Evolutionary conservation across 768 basidiomycete species (phyloP).

Genomic region (Exsudoporus frostii): DNA sequence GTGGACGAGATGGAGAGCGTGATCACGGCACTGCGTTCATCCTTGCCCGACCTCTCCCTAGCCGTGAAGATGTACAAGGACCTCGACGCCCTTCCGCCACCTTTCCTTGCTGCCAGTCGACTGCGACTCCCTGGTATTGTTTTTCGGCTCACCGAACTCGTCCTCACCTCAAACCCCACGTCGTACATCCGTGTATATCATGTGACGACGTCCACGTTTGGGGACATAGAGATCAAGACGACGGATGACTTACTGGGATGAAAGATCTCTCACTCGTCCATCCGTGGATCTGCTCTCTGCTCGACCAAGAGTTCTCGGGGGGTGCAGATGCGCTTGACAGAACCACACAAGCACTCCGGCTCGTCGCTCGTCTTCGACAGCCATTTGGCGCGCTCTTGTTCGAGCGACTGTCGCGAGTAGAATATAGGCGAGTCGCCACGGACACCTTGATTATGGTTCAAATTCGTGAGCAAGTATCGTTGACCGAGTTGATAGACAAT

Average conservation of each 20-base stretch:
- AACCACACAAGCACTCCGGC: neutral
- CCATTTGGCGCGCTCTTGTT: neutral
- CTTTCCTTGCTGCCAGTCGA: neutral
- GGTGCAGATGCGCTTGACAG: neutral
- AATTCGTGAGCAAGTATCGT: no score
- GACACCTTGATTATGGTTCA: neutral
- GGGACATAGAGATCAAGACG: slow-evolving; percentile 6
- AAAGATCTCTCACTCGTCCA: slow-evolving; percentile 1
- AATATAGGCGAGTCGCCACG: neutral
- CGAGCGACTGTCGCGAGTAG: neutral
- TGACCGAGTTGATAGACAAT: no score
- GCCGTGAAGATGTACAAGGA: no score
- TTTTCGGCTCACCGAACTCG: neutral
- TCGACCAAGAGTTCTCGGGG: neutral
- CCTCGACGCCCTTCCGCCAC: no score
- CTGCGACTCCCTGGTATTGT: neutral
- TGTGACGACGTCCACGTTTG: no score
- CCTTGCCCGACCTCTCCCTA: no score
- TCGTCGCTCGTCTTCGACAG: no score
- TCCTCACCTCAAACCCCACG: neutral
- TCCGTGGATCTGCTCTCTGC: slow-evolving; percentile 13
- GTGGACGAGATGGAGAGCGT: no score
- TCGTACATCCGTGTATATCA: no score
- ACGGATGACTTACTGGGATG: neutral
- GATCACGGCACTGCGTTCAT: no score